A percentile compares a stretch with the other conserved stretches of the same genome.
These are phyloP conservation scores for Crotalaria pallida DNA, from an alignment of 306 rosid genomes.

Conservation along the genomic window DNA sequence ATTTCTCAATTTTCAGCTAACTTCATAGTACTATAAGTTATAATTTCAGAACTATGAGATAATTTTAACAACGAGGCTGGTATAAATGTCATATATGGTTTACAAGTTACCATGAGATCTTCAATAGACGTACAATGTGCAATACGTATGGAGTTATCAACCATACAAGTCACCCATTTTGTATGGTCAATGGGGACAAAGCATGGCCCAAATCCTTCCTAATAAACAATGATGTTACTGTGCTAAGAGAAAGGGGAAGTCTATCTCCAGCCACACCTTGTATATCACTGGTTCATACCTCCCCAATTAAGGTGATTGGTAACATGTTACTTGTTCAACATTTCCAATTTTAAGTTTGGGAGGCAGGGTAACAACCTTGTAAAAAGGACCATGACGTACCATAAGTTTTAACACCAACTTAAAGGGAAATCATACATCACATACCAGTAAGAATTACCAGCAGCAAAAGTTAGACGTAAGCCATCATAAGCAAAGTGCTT, in stretches of 20 bases:
- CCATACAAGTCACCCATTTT: conserved; percentile 22
- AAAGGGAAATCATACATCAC: background rate
- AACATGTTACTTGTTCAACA: background rate
- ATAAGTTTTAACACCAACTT: background rate
- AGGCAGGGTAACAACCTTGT: background rate
- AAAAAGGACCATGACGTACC: background rate
- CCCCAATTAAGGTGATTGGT: background rate
- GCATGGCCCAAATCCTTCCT: conserved; percentile 17
- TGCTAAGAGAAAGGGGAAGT: background rate
- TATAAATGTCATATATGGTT: too few species aligned
- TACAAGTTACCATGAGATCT: too few species aligned
- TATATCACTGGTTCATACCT: background rate
- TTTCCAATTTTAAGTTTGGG: background rate
- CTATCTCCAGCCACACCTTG: background rate
- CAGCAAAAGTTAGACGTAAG: background rate
- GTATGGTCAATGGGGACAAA: conserved; percentile 6
- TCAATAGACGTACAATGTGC: background rate
- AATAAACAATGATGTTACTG: background rate
- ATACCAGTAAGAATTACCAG: background rate
- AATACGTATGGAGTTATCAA: background rate
- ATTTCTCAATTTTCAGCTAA: too few species aligned
- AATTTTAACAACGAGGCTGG: too few species aligned
- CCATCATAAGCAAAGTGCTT: background rate
- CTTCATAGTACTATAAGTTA: too few species aligned
- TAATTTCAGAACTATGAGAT: too few species aligned